Base-by-base conservation (phyloP, 352 stramenopile genomes). In the Phytophthora pinifolia region DNA sequence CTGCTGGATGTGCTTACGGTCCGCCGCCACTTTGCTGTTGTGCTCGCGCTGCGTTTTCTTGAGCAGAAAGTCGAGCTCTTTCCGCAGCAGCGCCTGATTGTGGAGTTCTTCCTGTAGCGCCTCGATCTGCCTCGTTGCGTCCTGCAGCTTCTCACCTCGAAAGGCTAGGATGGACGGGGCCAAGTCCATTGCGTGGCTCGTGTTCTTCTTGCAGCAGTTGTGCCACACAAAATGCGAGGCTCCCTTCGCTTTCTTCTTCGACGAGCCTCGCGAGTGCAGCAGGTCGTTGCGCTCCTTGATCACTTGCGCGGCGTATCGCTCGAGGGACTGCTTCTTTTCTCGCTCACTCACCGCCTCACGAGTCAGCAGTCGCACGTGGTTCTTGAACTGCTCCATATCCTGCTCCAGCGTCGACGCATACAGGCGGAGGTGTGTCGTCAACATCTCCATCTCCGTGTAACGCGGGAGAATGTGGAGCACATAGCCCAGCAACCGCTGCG, bases 361-460 rank as follows among this genome's bases (percentile, higher is more conserved):
- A 13, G 62, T 76, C 33, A 90, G 53, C 22, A 89, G 65, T 1
- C 67, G 65, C 20, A 83, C 69, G 32, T 90, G 76, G 34, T 76
- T 67, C 31, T 79, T 76, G n/a, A 84, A 42, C 46, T 90, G 81
- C 54, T 86, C 84, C 49, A 92, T 71, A 43, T 92, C 81, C 48
- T 90, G 79, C 68, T 90, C 79, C 35, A 94, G 52, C 7, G 73
- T 78, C 18, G 79, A 81, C 20, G 74, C 62, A 43, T 94, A 81
- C 53, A 94, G 55, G 4, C 82, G 79, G 35, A 91, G 61, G 58
- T 94, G 84, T 2, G 79, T 92, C 46, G 70, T 45, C 44, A 86
- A 62, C 73, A 92, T 86, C 72, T 94, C 84, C 79, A 94, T 92
- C 59, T 91, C 80, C 0, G 70, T 81, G 55, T 87, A 94, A n/a